Base-by-base conservation (phyloP, 2,329 filamentous ascomycete genomes). In the Pseudovirgaria hyperparasitica region DNA sequence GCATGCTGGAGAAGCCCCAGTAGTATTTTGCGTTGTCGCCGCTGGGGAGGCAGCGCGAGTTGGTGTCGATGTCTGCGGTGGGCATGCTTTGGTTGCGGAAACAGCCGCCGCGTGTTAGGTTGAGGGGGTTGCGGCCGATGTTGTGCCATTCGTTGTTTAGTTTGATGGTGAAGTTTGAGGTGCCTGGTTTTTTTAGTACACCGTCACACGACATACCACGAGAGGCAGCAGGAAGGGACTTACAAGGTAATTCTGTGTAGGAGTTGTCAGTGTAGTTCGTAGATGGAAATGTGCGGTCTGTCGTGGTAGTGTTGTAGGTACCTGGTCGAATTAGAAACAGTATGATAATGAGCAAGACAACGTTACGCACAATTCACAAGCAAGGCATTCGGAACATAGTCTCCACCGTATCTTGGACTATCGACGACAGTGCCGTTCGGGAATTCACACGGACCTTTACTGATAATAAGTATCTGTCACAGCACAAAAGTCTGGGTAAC, bases 1-100 rank as follows among this genome's bases (percentile, higher is more conserved):
- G 35, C 35, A 52, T 41, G 18, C 48, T 48, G 1, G 46, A 48
- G 33, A 55, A 57, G 6, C 53, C 52, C 52, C 51, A 57, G 30
- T 47, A 23, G 22, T 56, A 55, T 0, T 37, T 26, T 5, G 37
- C 36, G 9, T 41, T 25, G 4, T 32, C 31, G 1, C 42, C 46
- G 28, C 51, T 41, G 11, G 49, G 46, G 0, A 53, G 35, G 25
- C 45, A 52, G 1, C 39, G 39, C 4, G 34, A 28, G 18, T 35
- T 35, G 7, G 33, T 26, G 0, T n/a, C n/a, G 13, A 46, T 22
- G 7, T 25, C 30, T 3, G 1, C 3, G 8, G 10, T 18, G 8
- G 26, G 19, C 31, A 43, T 49, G 25, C 28, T 37, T 3, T 36
- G 26, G 13, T 35, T 9, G 11, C 36, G 23, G 22, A 40, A 35